These are phyloP conservation scores for Rhizomucor miehei DNA, from an alignment of 371 early-diverging fungal species.

Conservation along the genomic window DNA sequence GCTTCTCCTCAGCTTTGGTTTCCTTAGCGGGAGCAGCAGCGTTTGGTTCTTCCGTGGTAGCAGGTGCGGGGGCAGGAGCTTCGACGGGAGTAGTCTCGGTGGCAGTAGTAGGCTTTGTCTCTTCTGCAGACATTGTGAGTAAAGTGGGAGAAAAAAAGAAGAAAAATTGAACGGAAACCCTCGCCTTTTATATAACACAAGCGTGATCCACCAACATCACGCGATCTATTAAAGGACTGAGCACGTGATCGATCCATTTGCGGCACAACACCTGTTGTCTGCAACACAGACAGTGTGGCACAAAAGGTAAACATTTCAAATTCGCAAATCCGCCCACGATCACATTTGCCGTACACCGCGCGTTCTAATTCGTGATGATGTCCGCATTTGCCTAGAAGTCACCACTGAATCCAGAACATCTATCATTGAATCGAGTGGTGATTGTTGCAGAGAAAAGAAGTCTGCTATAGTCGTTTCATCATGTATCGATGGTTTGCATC, in stretches of 20 bases:
- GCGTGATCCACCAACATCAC: not conserved
- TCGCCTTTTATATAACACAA: not conserved
- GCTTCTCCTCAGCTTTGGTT: conserved; percentile 5
- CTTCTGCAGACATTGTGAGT: conserved; percentile 8
- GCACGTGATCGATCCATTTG: too few species aligned
- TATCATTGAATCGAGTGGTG: too few species aligned
- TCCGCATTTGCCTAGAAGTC: too few species aligned
- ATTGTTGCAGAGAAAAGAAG: not conserved
- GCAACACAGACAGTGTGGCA: too few species aligned
- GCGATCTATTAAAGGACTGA: too few species aligned
- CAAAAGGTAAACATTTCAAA: too few species aligned
- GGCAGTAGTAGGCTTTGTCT: conserved; percentile 6
- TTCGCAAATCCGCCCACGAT: too few species aligned
- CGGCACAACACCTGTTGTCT: too few species aligned
- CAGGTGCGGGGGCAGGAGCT: conserved; percentile 1
- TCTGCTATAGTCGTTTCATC: not conserved
- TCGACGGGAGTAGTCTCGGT: conserved; percentile 1
- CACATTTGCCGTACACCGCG: too few species aligned
- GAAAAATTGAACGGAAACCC: not conserved
- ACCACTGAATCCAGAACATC: too few species aligned
- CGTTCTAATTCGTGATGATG: too few species aligned
- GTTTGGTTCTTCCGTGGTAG: conserved; percentile 6
- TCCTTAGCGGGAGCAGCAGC: conserved; percentile 2
- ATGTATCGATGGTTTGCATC: not conserved
- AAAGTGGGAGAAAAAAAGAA: conserved; percentile 8